These are phyloP conservation scores for Saprolegnia parasitica DNA, from an alignment of 352 stramenopile genomes.

Conservation along the genomic window DNA sequence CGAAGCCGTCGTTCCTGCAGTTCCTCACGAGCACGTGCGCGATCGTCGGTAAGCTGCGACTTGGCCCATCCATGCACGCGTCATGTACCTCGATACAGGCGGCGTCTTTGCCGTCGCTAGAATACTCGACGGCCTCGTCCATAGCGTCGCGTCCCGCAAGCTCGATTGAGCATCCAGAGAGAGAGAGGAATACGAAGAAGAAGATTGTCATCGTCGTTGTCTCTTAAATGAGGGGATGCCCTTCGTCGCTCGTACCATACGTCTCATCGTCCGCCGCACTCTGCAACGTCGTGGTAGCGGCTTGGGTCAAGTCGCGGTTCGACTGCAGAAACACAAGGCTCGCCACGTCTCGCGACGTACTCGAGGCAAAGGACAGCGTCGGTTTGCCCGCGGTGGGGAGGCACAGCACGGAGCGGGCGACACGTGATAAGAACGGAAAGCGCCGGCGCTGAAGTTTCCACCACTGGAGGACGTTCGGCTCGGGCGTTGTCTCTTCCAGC, in stretches of 20 bases:
- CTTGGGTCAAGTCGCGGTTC: conserved; percentile 14
- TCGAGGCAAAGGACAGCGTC: background rate
- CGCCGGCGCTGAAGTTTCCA: conserved; percentile 19
- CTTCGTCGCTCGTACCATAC: no score
- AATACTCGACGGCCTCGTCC: conserved; percentile 83
- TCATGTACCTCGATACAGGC: background rate
- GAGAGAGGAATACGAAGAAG: background rate
- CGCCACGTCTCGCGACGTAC: background rate
- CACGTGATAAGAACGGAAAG: conserved; percentile 11
- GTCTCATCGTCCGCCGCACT: background rate
- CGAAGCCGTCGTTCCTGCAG: conserved; percentile 75
- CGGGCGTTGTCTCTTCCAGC: background rate
- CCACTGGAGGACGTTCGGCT: conserved; percentile 15
- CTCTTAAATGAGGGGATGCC: background rate
- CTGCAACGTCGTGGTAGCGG: no score
- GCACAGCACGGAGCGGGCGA: conserved; percentile 5
- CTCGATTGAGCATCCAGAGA: conserved; percentile 41
- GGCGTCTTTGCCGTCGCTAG: conserved; percentile 81
- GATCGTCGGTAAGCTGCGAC: conserved; percentile 51
- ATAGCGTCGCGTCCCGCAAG: conserved; percentile 83
- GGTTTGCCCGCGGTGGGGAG: conserved; percentile 15
- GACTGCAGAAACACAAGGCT: conserved; percentile 15
- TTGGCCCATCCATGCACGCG: background rate
- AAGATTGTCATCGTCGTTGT: background rate
- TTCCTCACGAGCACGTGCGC: conserved; percentile 84